These are phyloP conservation scores for Actinidia arguta DNA, from an alignment of 179 eudicot genomes.

Conservation along the genomic window DNA sequence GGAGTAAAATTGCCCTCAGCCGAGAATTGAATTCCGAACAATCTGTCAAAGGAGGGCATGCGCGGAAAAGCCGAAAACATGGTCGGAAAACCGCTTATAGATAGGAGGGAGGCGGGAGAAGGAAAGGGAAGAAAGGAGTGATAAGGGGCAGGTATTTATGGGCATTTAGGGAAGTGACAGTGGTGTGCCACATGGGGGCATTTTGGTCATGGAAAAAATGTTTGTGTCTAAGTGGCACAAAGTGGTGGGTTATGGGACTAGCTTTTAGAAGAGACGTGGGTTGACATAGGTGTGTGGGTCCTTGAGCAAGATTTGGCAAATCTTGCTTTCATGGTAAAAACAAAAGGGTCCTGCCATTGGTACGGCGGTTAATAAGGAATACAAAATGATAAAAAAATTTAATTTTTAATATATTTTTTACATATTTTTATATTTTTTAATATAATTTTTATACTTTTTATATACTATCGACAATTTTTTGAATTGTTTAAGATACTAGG, in stretches of 20 bases:
- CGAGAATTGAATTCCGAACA: conserved; percentile 34
- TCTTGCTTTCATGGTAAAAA: conserved; percentile 72
- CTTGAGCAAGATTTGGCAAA: conserved; percentile 10
- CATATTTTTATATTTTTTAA: too few relatives aligned
- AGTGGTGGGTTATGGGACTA: conserved; percentile 25
- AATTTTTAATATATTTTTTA: too few relatives aligned
- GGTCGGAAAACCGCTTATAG: conserved; percentile 44
- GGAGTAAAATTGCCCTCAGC: conserved; percentile 43
- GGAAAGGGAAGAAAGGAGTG: conserved; percentile 87
- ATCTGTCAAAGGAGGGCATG: conserved; percentile 31
- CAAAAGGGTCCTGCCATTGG: too few relatives aligned
- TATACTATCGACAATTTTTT: too few relatives aligned
- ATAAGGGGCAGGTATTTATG: conserved; percentile 66
- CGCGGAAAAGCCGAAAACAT: conserved; percentile 67
- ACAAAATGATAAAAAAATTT: too few relatives aligned
- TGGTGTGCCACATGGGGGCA: conserved; percentile 53
- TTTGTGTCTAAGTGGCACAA: conserved; percentile 16
- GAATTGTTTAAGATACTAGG: conserved; percentile 6
- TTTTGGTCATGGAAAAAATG: conserved; percentile 30
- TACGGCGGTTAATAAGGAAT: too few relatives aligned
- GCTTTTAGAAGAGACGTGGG: conserved; percentile 35
- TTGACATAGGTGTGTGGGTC: conserved; percentile 31
- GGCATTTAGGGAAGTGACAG: conserved; percentile 15
- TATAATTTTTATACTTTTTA: too few relatives aligned
- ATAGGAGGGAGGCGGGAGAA: conserved; percentile 54